Conservation (phyloP, 2,329 filamentous ascomycete species). For the Aspergillus clavatus region DNA sequence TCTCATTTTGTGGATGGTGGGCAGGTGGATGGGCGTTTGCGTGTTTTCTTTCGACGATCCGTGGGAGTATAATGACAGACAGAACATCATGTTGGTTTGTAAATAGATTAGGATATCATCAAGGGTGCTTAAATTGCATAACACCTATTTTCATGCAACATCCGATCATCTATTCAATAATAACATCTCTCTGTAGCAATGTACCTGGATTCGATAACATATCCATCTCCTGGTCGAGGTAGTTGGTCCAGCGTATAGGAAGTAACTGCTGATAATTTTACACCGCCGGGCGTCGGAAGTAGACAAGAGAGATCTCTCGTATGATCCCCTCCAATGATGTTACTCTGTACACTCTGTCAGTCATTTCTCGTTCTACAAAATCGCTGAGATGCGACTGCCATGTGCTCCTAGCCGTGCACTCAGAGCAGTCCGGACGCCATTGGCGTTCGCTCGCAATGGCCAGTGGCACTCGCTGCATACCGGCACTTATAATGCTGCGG, state of each 20-base stretch:
- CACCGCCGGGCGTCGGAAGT: slow-evolving; percentile 3
- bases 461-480: slow-evolving; percentile 19
- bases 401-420: slow-evolving; percentile 20
- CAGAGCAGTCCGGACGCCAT: slow-evolving; percentile 15
- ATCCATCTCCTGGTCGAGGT: too few relatives aligned
- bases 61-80: slow-evolving; percentile 12
- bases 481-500: slow-evolving; percentile 50
- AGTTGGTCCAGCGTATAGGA: background rate
- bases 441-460: slow-evolving; percentile 12
- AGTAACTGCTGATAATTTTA: background rate
- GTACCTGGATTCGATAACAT: too few relatives aligned
- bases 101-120: slow-evolving; percentile 25
- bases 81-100: slow-evolving; percentile 15
- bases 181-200: too few relatives aligned
- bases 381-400: slow-evolving; percentile 26
- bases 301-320: background rate
- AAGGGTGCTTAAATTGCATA: slow-evolving; percentile 1
- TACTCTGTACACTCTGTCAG: background rate
- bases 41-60: slow-evolving; percentile 9
- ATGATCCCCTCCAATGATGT: background rate
- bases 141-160: background rate
- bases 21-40: slow-evolving; percentile 25
- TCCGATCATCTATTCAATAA: too few relatives aligned
- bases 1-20: slow-evolving; percentile 16
- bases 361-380: slow-evolving; percentile 1